Evolutionary conservation across 176 grass and related monocot species (phyloP), one percentile per base, ranked within the genome.

Genomic region (Triticum turgidum): DNA sequence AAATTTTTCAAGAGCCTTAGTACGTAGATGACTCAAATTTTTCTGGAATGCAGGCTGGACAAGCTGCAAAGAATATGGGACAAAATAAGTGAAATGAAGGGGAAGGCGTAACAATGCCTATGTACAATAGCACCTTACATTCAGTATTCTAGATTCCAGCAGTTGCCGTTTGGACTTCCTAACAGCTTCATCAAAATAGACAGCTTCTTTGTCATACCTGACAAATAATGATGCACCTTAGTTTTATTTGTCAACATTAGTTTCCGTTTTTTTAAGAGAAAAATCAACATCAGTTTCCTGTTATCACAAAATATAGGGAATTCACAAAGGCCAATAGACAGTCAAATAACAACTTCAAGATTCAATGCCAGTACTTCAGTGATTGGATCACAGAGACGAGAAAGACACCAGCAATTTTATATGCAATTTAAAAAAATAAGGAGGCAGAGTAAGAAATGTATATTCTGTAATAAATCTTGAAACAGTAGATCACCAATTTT

Each of bases 171-270:
- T 98, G 79, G 83, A 82, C 82, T 86, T 94, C 73, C 94, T 96
- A 68, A 98, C 97, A 20, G 90, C 90, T 88, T 96, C 97, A 83
- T 98, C 94, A 88, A 98, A 98, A 88, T 96, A 98, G 30, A 92
- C 18, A 42, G 97, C 94, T 92, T 98, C 97, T 77, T 83, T 91
- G 61, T 98, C 97, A 78, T 96, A 98, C 87, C 97, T 98, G 70
- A 15, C 69, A 89, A 49, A 59, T 69, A 77, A 83, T 38, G 63
- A 78, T 61, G 65, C 62, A 78, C 44, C 20, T 82, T 44, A 82
- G 32, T 87, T 91, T 25, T 61, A 63, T 54, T 77, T 37, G 44
- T 77, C 39, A 77, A 34, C 30, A 9, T 2, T 78, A 77, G n/a
- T 33, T 71, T 54, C 18, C 5, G 3, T 47, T 47, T 47, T 47